phyloP scores from a whole-genome alignment of 176 grass and related monocot species.

The Pharus latifolius region DNA sequence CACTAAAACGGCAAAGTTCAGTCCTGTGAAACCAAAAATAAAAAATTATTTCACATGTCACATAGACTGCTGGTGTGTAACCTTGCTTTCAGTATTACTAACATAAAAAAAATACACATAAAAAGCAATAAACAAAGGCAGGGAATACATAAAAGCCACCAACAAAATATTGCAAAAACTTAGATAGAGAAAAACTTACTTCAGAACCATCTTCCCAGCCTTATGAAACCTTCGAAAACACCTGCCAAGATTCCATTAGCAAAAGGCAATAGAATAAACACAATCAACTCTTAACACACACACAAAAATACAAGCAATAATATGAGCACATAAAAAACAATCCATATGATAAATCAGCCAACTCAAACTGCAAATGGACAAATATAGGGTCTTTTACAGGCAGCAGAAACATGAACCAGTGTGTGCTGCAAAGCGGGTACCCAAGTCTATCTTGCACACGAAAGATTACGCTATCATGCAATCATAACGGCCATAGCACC shows the following conservation, averaged over 20 bases:
- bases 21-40: constrained; percentile 36
- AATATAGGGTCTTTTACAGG: background rate
- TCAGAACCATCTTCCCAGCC: constrained; percentile 66
- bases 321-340: background rate
- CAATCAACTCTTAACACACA: background rate
- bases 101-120: background rate
- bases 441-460: background rate
- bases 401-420: background rate
- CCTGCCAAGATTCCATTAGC: background rate
- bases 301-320: background rate
- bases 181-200: constrained; percentile 39
- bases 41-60: background rate
- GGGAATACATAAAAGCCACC: background rate
- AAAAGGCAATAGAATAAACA: background rate
- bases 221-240: constrained; percentile 19
- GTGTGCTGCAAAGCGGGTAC: background rate
- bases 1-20: constrained; percentile 93
- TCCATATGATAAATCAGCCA: background rate
- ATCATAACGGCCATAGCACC: background rate
- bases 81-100: background rate
- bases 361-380: background rate
- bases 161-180: background rate
- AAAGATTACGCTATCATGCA: background rate
- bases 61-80: background rate
- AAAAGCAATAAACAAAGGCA: background rate